A percentile compares a stretch with the other conserved stretches of the same genome.
Evolutionary conservation across 192 early-diverging fungal genomes (phyloP).

Genomic region (Geranomyces michiganensis): DNA sequence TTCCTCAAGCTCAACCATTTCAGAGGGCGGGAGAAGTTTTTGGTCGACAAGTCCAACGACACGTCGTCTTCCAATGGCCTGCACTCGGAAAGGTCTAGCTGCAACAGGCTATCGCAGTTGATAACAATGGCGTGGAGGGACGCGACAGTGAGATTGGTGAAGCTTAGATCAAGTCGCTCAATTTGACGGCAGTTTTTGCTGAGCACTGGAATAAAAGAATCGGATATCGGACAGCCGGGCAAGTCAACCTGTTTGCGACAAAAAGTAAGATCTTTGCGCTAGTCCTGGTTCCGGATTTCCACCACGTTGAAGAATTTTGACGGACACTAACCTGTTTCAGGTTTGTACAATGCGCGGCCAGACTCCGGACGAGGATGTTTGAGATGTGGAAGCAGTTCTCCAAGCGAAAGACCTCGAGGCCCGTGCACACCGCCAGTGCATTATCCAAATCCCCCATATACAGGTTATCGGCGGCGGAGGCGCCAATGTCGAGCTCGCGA

Average conservation of each 20-base stretch:
- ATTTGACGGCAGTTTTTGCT: slow-evolving; percentile 45
- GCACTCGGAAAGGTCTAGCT: slow-evolving; percentile 54
- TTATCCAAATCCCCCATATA: slow-evolving; percentile 60
- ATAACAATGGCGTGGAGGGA: slow-evolving; percentile 45
- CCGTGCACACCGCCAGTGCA: slow-evolving; percentile 34
- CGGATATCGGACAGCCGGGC: slow-evolving; percentile 57
- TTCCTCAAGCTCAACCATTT: slow-evolving; percentile 53
- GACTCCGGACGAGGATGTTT: slow-evolving; percentile 50
- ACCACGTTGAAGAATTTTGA: neutral
- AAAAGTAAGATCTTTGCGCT: neutral
- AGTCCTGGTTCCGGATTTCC: neutral
- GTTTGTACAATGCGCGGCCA: slow-evolving; percentile 43
- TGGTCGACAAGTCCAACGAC: slow-evolving; percentile 27
- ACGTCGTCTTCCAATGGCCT: slow-evolving; percentile 33
- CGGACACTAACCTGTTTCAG: slow-evolving; percentile 40
- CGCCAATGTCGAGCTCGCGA: slow-evolving; percentile 50
- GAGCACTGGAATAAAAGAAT: slow-evolving; percentile 51
- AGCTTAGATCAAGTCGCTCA: slow-evolving; percentile 51
- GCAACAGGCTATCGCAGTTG: slow-evolving; percentile 40
- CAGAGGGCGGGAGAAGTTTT: slow-evolving; percentile 37
- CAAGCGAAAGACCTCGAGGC: slow-evolving; percentile 48
- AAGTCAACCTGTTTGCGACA: slow-evolving; percentile 48
- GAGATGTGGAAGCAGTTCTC: slow-evolving; percentile 59
- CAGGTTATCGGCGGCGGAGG: slow-evolving; percentile 55
- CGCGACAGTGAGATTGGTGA: slow-evolving; percentile 51